phyloP scores from a whole-genome alignment of 106 monocot genomes.

The Cymbidium sinense region DNA sequence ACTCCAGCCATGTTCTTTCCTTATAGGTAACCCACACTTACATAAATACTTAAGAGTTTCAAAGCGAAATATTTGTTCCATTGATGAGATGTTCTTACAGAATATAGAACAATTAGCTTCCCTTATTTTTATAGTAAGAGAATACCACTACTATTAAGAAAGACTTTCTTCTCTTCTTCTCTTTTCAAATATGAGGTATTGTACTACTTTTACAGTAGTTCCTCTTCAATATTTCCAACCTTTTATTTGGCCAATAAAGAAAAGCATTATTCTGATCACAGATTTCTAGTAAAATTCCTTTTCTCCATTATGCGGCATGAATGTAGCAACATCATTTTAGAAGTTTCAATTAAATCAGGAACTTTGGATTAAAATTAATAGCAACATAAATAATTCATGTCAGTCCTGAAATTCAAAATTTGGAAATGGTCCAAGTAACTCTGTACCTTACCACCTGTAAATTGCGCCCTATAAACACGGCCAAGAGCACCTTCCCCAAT shows the following conservation, averaged over 20 bases:
- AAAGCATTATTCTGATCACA: no score
- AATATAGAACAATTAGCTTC: neutral
- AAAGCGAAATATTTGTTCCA: no score
- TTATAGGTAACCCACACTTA: no score
- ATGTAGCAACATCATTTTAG: neutral
- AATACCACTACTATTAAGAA: neutral
- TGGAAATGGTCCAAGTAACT: neutral
- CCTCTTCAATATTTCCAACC: no score
- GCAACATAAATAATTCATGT: no score
- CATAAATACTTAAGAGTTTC: no score
- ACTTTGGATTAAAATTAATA: no score
- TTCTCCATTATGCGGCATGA: neutral
- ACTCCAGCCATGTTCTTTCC: no score
- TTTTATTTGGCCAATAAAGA: no score
- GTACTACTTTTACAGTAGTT: neutral
- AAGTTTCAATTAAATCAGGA: no score
- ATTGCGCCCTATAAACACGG: constrained; percentile 55
- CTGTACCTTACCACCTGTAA: constrained; percentile 55
- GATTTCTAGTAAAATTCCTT: neutral
- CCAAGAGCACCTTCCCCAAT: constrained; percentile 53
- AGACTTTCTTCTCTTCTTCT: no score
- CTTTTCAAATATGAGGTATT: neutral
- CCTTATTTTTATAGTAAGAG: neutral
- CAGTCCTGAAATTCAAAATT: no score
- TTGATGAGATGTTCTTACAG: neutral